Evolutionary conservation across 2,329 filamentous ascomycete genomes (phyloP).

Genomic region (Penicillium psychrosexuale): DNA sequence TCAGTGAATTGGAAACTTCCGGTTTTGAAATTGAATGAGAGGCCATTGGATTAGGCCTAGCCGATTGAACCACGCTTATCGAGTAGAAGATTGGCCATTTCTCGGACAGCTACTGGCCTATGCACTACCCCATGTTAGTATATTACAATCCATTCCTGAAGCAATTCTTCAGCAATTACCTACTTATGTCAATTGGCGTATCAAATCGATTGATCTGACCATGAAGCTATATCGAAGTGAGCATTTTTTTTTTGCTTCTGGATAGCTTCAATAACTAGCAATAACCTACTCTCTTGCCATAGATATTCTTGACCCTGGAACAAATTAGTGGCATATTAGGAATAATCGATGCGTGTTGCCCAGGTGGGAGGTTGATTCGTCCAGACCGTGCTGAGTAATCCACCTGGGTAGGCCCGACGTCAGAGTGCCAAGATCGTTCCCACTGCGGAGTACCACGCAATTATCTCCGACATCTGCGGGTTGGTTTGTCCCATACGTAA

Average conservation of each 20-base stretch:
- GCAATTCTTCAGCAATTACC: accelerated
- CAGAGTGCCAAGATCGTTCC: background rate
- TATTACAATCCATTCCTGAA: background rate
- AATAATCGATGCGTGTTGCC: too few relatives aligned
- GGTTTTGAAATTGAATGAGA: background rate
- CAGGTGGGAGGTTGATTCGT: background rate
- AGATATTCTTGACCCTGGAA: background rate
- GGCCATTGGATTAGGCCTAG: background rate
- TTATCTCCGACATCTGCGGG: background rate
- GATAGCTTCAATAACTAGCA: background rate
- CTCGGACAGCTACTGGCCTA: too few relatives aligned
- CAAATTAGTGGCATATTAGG: background rate
- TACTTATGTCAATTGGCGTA: background rate
- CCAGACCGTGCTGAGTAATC: background rate
- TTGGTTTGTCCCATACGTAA: background rate
- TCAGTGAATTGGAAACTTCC: background rate
- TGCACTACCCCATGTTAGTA: background rate
- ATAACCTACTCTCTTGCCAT: background rate
- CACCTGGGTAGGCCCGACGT: background rate
- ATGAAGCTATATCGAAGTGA: background rate
- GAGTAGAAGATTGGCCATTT: background rate
- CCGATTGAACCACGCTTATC: background rate
- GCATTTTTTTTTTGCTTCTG: too few relatives aligned
- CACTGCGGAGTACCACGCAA: background rate
- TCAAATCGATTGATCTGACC: background rate